Evolutionary conservation across 768 basidiomycete genomes (phyloP).

Genomic region (Collybia mongolica): DNA sequence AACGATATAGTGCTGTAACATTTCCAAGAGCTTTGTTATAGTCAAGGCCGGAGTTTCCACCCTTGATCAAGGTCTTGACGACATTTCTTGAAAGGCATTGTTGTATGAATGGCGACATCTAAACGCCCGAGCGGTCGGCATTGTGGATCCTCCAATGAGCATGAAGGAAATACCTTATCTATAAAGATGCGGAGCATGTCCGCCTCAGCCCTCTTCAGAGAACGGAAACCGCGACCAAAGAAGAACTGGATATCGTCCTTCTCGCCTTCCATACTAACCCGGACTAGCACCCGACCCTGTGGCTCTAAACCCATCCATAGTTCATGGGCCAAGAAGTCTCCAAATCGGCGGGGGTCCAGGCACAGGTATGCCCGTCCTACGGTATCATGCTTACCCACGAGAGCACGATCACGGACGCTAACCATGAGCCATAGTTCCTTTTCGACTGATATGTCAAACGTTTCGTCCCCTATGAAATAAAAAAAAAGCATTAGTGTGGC

Average conservation of each 20-base stretch:
- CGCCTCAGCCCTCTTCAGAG: slow-evolving; percentile 86
- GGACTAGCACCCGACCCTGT: slow-evolving; percentile 77
- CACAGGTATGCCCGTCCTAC: slow-evolving; percentile 91
- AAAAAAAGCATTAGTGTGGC: slow-evolving; percentile 9
- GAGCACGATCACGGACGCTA: slow-evolving; percentile 85
- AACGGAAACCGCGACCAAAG: slow-evolving; percentile 94
- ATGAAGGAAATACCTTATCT: slow-evolving; percentile 72
- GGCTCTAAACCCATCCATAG: slow-evolving; percentile 90
- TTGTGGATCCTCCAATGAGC: not conserved
- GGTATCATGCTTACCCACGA: slow-evolving; percentile 91
- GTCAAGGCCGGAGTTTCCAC: slow-evolving; percentile 55
- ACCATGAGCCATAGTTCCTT: slow-evolving; percentile 97
- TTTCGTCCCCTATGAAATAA: slow-evolving; percentile 88
- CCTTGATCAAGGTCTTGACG: slow-evolving; percentile 77
- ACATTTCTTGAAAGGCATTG: slow-evolving; percentile 79
- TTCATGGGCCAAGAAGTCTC: slow-evolving; percentile 88
- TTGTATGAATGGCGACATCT: slow-evolving; percentile 95
- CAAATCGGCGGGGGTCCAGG: slow-evolving; percentile 84
- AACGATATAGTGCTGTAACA: slow-evolving; percentile 77
- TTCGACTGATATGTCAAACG: slow-evolving; percentile 91
- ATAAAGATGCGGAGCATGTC: slow-evolving; percentile 97
- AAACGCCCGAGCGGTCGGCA: not conserved
- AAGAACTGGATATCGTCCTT: slow-evolving; percentile 97
- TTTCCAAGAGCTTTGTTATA: slow-evolving; percentile 90
- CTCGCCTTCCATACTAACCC: slow-evolving; percentile 98